Percentiles rank a stretch among this genome's conserved stretches.
Evolutionary conservation across 805 yeast species (phyloP).

Genomic region (Myxozyma lipomycoides): DNA sequence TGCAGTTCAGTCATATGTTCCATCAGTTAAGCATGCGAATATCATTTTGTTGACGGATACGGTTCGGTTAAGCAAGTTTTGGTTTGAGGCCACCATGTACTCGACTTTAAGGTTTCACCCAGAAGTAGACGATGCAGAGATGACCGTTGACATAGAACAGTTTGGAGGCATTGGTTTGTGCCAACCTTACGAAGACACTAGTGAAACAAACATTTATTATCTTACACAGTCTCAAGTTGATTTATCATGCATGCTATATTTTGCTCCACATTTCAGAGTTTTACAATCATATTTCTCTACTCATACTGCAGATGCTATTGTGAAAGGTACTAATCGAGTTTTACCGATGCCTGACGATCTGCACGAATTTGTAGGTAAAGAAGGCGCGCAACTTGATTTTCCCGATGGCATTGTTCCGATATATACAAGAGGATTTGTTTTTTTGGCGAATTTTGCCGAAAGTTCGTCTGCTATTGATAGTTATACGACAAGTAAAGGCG

Average conservation of each 20-base stretch:
- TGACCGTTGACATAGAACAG: not conserved
- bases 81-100: conserved; percentile 21
- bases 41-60: conserved; percentile 18
- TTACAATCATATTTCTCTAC: conserved; percentile 13
- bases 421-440: conserved; percentile 21
- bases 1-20: conserved; percentile 18
- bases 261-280: conserved; percentile 21
- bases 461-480: conserved; percentile 9
- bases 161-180: conserved; percentile 23
- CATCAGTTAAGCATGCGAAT: conserved; percentile 18
- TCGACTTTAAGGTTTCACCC: conserved; percentile 11
- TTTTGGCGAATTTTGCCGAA: conserved; percentile 3
- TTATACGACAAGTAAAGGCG: not conserved
- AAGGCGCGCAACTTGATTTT: conserved; percentile 7
- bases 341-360: conserved; percentile 17
- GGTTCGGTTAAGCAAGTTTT: conserved; percentile 15
- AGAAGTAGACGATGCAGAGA: conserved; percentile 4
- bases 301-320: not conserved
- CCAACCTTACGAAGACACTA: not conserved
- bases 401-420: conserved; percentile 17
- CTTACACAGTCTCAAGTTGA: conserved; percentile 15
- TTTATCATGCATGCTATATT: conserved; percentile 15
- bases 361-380: not conserved
- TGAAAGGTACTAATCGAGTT: conserved; percentile 3
- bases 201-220: conserved; percentile 3